Evolutionary conservation across 163 green algal genomes (phyloP), one percentile per base, ranked within the genome.

Genomic region (Smithsoniella earleae): DNA sequence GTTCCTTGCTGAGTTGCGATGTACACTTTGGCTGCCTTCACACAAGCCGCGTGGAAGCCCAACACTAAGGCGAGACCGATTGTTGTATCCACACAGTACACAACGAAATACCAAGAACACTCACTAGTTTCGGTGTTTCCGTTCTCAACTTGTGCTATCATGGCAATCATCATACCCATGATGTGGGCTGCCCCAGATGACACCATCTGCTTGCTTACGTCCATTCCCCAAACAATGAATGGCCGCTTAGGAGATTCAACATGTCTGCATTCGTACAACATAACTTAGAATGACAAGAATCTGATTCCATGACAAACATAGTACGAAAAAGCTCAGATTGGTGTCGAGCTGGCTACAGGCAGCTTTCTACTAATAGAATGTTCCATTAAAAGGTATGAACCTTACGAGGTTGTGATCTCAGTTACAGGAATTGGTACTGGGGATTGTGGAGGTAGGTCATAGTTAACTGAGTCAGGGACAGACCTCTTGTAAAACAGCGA

Each of bases 31-130:
- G 55, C 55, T 38, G 43, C 3, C 25, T 34, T 30, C 25, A 66
- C 3, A 8, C 55, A 66, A 4, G 55, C 55, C 16, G 4, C 33
- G 55, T 66, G 55, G 16, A 34, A 25, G 16, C 16, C 16, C 30
- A 66, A 31, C 8, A 66, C 55, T 3, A 66, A 31, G 30, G 33
- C 55, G 3, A 66, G 16, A 3, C 55, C 55, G 3, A 66, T 28
- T 10, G 55, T 66, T 3, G 55, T 38, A 31, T 66, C 55, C 2
- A 66, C 55, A 34, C 25, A 66, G 55, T 43, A 66, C 5, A 34
- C 43, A 3, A 88, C 66, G 74, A 84, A 86, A 58, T 89, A 89
- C 82, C 82, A 80, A 73, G 46, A 44, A 30, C 22, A 65, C 49
- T 54, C 2, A 6, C 36, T 58, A 36, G 37, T 65, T 5, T 13